Evolutionary conservation across 1,284 basidiomycete genomes (phyloP).

Genomic region (Coniferiporia weirii): DNA sequence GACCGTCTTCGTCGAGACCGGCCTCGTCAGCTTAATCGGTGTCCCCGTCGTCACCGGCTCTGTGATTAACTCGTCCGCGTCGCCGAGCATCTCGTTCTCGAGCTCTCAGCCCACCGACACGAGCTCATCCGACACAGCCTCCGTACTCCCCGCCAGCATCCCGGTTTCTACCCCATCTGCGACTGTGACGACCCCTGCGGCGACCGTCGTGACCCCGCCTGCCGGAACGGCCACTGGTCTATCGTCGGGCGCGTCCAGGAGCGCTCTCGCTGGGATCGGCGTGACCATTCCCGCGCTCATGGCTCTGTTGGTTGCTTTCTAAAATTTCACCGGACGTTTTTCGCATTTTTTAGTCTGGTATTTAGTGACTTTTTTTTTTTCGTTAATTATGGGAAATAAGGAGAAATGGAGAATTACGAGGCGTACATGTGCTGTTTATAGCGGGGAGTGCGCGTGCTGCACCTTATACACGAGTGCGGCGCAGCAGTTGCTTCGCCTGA

Average conservation of each 20-base stretch:
- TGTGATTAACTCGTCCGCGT: background rate
- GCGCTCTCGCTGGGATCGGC: background rate
- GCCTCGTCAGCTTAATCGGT: background rate
- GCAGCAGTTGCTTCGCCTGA: background rate
- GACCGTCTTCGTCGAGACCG: conserved; percentile 10
- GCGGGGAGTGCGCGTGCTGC: background rate
- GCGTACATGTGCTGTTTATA: background rate
- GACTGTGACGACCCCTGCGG: background rate
- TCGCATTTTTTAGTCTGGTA: background rate
- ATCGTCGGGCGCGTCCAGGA: background rate
- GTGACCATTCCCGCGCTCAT: background rate
- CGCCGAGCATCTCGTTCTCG: conserved; percentile 3
- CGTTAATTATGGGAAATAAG: background rate
- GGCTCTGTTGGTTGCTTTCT: background rate
- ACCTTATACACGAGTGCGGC: too few relatives aligned
- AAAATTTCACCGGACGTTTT: background rate
- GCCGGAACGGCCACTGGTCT: background rate
- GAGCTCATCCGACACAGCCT: background rate
- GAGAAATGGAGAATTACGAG: background rate
- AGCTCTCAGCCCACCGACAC: background rate
- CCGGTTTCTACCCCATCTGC: background rate
- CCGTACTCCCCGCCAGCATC: background rate
- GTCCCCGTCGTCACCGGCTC: conserved; percentile 1
- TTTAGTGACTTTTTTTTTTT: background rate
- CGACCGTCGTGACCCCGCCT: background rate